A percentile compares a stretch with the other conserved stretches of the same genome.
Evolutionary conservation across 73 alveolate species (phyloP).

Genomic region (Durusdinium trenchii): DNA sequence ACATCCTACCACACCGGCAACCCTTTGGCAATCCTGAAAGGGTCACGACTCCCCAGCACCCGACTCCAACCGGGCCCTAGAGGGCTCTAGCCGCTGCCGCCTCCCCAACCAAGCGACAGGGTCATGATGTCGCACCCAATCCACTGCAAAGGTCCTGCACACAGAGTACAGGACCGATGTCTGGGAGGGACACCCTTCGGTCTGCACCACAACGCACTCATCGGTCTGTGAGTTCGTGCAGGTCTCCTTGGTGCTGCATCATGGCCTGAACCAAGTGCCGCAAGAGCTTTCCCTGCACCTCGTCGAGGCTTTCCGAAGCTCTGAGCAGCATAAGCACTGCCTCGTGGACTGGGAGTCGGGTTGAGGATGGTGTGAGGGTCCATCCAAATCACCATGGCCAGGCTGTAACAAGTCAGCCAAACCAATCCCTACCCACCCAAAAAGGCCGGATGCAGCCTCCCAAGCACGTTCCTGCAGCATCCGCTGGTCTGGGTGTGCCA

Average conservation of each 20-base stretch:
- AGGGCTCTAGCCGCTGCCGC: too few species aligned
- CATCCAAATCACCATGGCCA: background rate
- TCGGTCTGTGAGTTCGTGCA: too few species aligned
- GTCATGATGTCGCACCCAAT: conserved; percentile 57
- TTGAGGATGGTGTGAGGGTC: background rate
- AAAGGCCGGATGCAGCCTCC: conserved; percentile 48
- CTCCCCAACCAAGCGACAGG: background rate
- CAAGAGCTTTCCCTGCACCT: too few species aligned
- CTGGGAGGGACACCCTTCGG: too few species aligned
- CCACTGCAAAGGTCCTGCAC: conserved; percentile 18
- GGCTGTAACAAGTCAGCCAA: too few species aligned
- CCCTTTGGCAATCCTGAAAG: too few species aligned
- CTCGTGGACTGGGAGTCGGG: background rate
- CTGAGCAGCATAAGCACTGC: background rate
- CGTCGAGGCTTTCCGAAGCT: background rate
- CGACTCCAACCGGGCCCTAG: too few species aligned
- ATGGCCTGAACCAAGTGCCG: too few species aligned
- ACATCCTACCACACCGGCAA: too few species aligned
- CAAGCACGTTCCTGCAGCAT: conserved; percentile 74
- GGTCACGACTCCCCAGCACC: too few species aligned
- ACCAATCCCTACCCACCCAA: background rate
- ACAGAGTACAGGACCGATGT: background rate
- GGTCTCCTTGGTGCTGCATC: too few species aligned
- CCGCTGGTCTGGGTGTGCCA: conserved; percentile 37
- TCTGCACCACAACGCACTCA: too few species aligned